Evolutionary conservation across 306 rosid genomes (phyloP).

Genomic region (Echinosophora koreensis): DNA sequence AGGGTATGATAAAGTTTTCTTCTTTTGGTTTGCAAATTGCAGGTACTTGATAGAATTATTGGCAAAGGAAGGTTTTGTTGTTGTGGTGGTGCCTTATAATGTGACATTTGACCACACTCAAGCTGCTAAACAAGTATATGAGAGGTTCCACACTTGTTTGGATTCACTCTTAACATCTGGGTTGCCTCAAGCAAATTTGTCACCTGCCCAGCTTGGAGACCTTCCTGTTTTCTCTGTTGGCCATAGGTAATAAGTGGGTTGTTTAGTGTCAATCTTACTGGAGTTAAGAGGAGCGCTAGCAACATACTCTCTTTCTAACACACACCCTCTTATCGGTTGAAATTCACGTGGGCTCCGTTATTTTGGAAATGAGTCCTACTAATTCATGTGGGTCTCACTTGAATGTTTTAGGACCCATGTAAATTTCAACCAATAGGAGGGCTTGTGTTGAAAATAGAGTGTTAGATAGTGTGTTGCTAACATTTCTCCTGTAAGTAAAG

Average conservation of each 20-base stretch:
- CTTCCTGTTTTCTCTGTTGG: conserved; percentile 89
- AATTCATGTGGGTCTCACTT: too few relatives aligned
- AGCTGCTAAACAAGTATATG: conserved; percentile 83
- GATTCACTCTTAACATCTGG: conserved; percentile 70
- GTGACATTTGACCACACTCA: conserved; percentile 87
- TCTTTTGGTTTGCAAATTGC: conserved; percentile 43
- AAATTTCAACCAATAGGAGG: too few relatives aligned
- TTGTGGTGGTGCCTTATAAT: conserved; percentile 84
- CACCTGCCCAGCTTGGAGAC: conserved; percentile 67
- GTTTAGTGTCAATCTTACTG: conserved; percentile 44
- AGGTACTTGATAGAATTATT: conserved; percentile 75
- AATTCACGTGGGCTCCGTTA: too few relatives aligned
- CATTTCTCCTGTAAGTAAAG: too few relatives aligned
- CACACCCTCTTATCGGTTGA: too few relatives aligned
- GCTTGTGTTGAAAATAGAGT: too few relatives aligned
- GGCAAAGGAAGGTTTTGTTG: conserved; percentile 86
- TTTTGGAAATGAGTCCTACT: too few relatives aligned
- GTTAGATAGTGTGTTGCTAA: too few relatives aligned
- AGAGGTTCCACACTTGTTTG: conserved; percentile 77
- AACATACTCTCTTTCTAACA: too few relatives aligned
- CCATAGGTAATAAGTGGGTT: conserved; percentile 70
- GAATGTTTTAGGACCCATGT: too few relatives aligned
- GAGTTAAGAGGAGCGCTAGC: too few relatives aligned
- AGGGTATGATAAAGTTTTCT: not conserved
- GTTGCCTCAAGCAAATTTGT: conserved; percentile 69